Evolutionary conservation across 495 filamentous ascomycete species (phyloP).

Genomic region (Daldinia bambusicola): DNA sequence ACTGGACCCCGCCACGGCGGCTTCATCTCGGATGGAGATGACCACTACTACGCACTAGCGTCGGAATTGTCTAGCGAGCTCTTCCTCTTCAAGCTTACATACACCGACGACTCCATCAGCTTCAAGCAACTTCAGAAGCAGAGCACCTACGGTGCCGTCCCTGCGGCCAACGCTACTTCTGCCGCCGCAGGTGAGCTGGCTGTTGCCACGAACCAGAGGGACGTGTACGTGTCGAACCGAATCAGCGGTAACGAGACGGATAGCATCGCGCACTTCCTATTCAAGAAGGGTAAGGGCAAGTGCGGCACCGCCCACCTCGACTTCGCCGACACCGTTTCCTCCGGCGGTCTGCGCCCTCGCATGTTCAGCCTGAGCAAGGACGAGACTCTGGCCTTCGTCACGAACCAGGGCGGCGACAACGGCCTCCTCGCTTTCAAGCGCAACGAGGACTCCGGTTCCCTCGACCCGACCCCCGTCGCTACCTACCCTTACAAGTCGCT

Average conservation of each 20-base stretch:
- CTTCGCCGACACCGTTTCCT: constrained; percentile 38
- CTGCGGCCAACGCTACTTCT: constrained; percentile 36
- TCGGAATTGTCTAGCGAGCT: constrained; percentile 48
- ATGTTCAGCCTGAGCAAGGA: constrained; percentile 48
- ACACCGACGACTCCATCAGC: constrained; percentile 33
- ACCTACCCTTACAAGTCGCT: constrained; percentile 24
- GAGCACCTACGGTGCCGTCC: constrained; percentile 44
- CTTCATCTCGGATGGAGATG: constrained; percentile 44
- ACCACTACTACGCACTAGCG: constrained; percentile 45
- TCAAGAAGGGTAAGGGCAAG: constrained; percentile 18
- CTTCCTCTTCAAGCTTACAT: constrained; percentile 45
- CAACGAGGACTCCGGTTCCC: constrained; percentile 17
- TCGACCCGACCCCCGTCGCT: constrained; percentile 39
- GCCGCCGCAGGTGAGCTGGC: constrained; percentile 48
- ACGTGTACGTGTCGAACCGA: constrained; percentile 53
- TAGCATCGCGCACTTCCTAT: constrained; percentile 49
- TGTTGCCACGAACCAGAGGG: constrained; percentile 42
- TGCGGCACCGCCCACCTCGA: constrained; percentile 33
- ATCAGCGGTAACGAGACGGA: constrained; percentile 46
- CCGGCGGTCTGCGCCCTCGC: constrained; percentile 46
- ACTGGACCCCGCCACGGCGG: constrained; percentile 51
- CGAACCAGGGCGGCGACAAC: constrained; percentile 47
- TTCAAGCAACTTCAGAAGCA: constrained; percentile 40
- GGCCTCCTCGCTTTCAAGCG: constrained; percentile 46
- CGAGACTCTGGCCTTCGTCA: constrained; percentile 42